Percentiles rank a stretch among this genome's conserved stretches.
phyloP scores from a whole-genome alignment of 495 filamentous ascomycete species.

The Terfezia boudieri region DNA sequence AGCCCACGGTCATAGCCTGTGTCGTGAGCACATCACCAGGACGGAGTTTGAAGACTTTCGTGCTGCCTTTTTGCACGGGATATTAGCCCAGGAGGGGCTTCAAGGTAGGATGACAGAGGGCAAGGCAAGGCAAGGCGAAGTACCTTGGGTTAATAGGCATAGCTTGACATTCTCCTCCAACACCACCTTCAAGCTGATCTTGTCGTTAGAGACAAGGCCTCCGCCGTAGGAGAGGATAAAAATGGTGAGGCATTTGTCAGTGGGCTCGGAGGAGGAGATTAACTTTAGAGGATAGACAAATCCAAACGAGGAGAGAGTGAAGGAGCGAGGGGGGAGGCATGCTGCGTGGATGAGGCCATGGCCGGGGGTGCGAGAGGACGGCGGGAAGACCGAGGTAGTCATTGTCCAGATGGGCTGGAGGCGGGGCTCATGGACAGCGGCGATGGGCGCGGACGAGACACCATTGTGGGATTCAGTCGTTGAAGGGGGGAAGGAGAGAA shows the following conservation, averaged over 20 bases:
- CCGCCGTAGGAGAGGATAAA: conserved; percentile 92
- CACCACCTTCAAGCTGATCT: conserved; percentile 46
- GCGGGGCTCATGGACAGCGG: background rate
- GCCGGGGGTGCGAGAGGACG: conserved; percentile 48
- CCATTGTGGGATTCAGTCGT: no score
- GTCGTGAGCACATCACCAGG: conserved; percentile 34
- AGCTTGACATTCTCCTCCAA: conserved; percentile 44
- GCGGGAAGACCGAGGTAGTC: conserved; percentile 29
- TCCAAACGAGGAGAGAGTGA: conserved; percentile 48
- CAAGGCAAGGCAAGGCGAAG: background rate
- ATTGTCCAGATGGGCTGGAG: background rate
- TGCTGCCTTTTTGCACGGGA: conserved; percentile 30
- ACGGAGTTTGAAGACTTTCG: conserved; percentile 76
- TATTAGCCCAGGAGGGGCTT: no score
- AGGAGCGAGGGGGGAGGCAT: conserved; percentile 45
- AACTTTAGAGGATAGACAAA: conserved; percentile 94
- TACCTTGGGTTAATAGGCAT: conserved; percentile 64
- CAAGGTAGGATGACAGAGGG: background rate
- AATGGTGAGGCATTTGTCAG: conserved; percentile 35
- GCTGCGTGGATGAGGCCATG: conserved; percentile 53
- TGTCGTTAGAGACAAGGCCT: conserved; percentile 69
- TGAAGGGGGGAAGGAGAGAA: no score
- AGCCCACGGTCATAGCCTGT: conserved; percentile 42
- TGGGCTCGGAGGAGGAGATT: conserved; percentile 35
- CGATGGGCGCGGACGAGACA: no score